These are phyloP conservation scores for Alloascoidea hylecoeti DNA, from an alignment of 805 yeast species.

Conservation along the genomic window DNA sequence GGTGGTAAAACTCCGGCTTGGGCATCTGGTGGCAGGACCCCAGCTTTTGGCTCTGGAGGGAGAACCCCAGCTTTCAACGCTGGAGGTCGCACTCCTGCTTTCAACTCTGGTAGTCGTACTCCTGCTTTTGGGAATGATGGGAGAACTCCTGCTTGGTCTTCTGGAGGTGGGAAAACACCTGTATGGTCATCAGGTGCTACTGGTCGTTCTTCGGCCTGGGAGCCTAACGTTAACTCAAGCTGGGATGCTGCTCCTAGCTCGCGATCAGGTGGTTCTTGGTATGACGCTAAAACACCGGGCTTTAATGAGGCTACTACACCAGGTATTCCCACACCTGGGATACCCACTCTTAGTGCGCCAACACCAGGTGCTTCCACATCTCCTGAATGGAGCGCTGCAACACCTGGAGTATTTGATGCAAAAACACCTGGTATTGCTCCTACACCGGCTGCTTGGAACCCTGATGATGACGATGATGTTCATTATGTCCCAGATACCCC, in stretches of 20 bases:
- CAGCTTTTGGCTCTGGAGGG: slow-evolving; percentile 24
- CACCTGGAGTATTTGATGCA: slow-evolving; percentile 22
- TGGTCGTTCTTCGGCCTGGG: slow-evolving; percentile 12
- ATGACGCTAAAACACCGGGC: slow-evolving; percentile 16
- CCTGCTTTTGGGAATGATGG: slow-evolving; percentile 21
- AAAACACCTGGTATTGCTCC: slow-evolving; percentile 19
- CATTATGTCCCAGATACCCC: no score
- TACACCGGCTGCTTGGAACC: slow-evolving; percentile 13
- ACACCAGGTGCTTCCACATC: slow-evolving; percentile 24
- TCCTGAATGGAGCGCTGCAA: slow-evolving; percentile 18
- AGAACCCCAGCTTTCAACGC: slow-evolving; percentile 30
- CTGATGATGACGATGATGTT: slow-evolving; percentile 6
- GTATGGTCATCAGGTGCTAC: slow-evolving; percentile 22
- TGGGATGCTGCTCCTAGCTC: slow-evolving; percentile 5
- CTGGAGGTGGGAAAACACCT: slow-evolving; percentile 23
- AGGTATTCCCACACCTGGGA: slow-evolving; percentile 20
- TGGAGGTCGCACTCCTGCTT: slow-evolving; percentile 16
- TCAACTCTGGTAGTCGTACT: slow-evolving; percentile 17
- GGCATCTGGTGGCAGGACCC: slow-evolving; percentile 24
- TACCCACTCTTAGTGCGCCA: slow-evolving; percentile 21
- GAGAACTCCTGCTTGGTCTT: slow-evolving; percentile 21
- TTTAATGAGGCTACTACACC: slow-evolving; percentile 18
- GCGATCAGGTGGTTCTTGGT: slow-evolving; percentile 9
- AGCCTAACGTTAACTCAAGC: slow-evolving; percentile 5
- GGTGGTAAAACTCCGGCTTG: slow-evolving; percentile 41